Conservation (phyloP, 345 rosid species). For the Camelina neglecta region DNA sequence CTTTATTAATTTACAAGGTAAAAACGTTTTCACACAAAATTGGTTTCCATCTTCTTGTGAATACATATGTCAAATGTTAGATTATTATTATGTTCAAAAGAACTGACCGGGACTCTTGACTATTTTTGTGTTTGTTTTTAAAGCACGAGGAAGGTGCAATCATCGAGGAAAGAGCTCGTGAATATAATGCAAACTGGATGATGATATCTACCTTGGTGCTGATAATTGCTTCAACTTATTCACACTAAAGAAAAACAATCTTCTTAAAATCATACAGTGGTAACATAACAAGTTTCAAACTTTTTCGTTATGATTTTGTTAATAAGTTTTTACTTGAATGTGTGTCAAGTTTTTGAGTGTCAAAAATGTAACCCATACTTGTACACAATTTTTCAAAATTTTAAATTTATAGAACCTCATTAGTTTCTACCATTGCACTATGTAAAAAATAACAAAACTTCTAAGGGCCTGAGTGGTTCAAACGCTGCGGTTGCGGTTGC, state of each 20-base stretch:
- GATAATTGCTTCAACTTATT: constrained; percentile 83
- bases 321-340: no score
- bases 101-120: background rate
- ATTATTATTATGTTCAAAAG: constrained; percentile 1
- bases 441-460: no score
- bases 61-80: background rate
- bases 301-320: no score
- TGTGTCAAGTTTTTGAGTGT: no score
- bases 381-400: no score
- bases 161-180: constrained; percentile 79
- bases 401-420: no score
- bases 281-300: no score
- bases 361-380: no score
- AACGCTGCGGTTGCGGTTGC: no score
- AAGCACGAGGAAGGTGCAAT: constrained; percentile 95
- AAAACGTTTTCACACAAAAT: constrained; percentile 23
- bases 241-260: constrained; percentile 77
- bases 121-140: constrained; percentile 27
- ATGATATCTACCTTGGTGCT: constrained; percentile 82
- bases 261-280: no score
- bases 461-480: no score
- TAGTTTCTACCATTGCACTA: no score
- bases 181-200: constrained; percentile 93
- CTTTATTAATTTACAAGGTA: constrained; percentile 89
- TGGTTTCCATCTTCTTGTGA: constrained; percentile 13